Conservation (phyloP, 2,329 filamentous ascomycete species). For the Sporothrix phasma region DNA sequence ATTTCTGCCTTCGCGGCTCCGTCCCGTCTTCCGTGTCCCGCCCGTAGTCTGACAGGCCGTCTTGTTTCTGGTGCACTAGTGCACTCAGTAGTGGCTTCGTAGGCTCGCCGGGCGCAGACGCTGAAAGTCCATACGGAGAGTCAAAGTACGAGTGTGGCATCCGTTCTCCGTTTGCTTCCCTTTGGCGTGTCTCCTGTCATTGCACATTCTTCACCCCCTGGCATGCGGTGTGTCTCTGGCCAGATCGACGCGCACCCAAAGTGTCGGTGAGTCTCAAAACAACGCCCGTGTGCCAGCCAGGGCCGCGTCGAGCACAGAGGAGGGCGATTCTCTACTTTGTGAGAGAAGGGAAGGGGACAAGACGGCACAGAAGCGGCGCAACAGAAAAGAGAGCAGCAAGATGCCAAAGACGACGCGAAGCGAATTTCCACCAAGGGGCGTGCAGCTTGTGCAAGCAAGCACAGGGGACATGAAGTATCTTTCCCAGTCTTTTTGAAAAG, state of each 20-base stretch:
- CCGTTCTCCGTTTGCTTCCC: not conserved
- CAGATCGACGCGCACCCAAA: slow-evolving; percentile 8
- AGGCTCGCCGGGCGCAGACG: not conserved
- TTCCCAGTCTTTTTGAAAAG: not conserved
- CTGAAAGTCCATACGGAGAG: not conserved
- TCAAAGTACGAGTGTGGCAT: not conserved
- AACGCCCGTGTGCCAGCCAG: not conserved
- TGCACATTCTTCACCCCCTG: not conserved
- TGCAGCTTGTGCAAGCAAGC: not conserved
- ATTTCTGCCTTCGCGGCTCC: slow-evolving; percentile 3
- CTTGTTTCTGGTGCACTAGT: not conserved
- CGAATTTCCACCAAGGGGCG: not conserved
- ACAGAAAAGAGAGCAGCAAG: not conserved
- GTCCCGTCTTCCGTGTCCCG: slow-evolving; percentile 10
- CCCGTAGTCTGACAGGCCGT: slow-evolving; percentile 6
- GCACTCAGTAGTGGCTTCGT: not conserved
- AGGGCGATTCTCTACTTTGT: not conserved
- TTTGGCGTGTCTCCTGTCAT: not conserved
- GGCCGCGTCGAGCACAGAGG: not conserved
- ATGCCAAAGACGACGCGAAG: not conserved
- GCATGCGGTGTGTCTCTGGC: slow-evolving; percentile 2
- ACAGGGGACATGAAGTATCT: not conserved
- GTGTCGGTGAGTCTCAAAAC: slow-evolving; percentile 6
- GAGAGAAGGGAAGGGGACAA: not conserved
- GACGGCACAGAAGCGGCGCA: not conserved